Evolutionary conservation across 73 alveolate species (phyloP), one percentile per base, ranked within the genome.

Genomic region (Breviolum minutum): DNA sequence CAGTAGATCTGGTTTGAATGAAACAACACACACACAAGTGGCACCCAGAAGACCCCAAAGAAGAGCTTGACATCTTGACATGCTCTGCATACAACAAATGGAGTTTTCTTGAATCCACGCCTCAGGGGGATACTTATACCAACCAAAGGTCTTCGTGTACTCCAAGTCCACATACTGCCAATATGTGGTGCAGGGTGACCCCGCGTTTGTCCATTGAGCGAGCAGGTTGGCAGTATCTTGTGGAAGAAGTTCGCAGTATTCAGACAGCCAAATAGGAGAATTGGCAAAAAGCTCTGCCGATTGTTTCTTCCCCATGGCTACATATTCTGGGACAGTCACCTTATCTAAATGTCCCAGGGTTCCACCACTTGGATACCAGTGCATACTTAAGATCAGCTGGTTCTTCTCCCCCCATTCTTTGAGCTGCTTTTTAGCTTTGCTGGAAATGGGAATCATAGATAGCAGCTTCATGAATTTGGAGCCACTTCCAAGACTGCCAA

Each of bases 81-180:
- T 40, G 54, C 54, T 40, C 54, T 40, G 54, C 54, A 40, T 3
- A 40, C 0, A 20, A 30, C 29, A 20, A 71, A 8, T 20, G 81
- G 26, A 71, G 40, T 20, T 20, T 20, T 6, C 32, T 71, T 71
- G 12, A 8, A 12, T 0, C 60, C 74, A 7, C 61, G 26, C 91
- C 94, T 85, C 94, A 12, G 97, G 97, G 11, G 97, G 97, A 61
- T 73, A 91, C 68, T 71, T 91, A 88, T 14, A 71, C 97, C 97
- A 91, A 2, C 97, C 97, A 40, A 79, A 60, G 81, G 48, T 91
- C 48, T 74, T 68, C 64, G 89, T 74, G 80, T 91, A 91, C 32
- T 91, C 68, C 26, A 61, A 16, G 89, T 91, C 97, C 63, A 27
- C 79, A 64, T 91, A 91, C 81, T 89, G 96, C 76, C 70, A 89